Base-by-base conservation (phyloP, 257 asterid genomes). In the Lavandula angustifolia region DNA sequence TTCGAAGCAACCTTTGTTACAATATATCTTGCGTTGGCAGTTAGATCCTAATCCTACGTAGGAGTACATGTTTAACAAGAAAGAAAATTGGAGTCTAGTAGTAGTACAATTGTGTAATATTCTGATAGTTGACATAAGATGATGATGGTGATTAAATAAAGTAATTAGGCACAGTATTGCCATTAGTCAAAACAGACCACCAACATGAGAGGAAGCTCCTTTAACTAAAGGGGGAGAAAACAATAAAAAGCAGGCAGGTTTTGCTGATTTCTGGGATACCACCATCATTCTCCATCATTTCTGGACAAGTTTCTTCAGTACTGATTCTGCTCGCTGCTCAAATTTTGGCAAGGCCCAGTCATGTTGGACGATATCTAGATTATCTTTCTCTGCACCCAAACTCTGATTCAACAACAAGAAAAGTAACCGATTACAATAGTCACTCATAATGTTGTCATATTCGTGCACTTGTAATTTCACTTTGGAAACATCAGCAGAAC, bases 291-390 rank as follows among this genome's bases (percentile, higher is more conserved):
- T 34, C 9, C 6, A 22, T 62, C 76, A 65, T 38, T 48, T 69
- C 47, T 82, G 63, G 38, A 85, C 75, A 29, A 87, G 92, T 69
- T 81, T 85, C 88, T 80, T 83, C 71, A 91, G 64, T n/a, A 75
- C 88, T 37, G 92, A 84, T 82, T 82, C 92, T 31, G 97, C 97
- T 62, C 97, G 86, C 79, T 82, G 92, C 87, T 91, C 97, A 59
- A 87, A 81, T 64, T 79, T 91, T 37, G 97, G 96, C 49, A 91
- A 76, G 60, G 82, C 95, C 96, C 97, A 91, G 0, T 91, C 97
- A 33, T 91, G 97, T 66, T 91, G 97, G 72, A 87, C 71, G 41
- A 91, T 85, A 69, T 87, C 95, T 34, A 91, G 61, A 67, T 79
- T 80, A 68, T 91, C 96, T 78, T 91, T 91, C 70, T 91, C 97